phyloP scores from a whole-genome alignment of 106 monocot species.

The Iris macrosiphon region DNA sequence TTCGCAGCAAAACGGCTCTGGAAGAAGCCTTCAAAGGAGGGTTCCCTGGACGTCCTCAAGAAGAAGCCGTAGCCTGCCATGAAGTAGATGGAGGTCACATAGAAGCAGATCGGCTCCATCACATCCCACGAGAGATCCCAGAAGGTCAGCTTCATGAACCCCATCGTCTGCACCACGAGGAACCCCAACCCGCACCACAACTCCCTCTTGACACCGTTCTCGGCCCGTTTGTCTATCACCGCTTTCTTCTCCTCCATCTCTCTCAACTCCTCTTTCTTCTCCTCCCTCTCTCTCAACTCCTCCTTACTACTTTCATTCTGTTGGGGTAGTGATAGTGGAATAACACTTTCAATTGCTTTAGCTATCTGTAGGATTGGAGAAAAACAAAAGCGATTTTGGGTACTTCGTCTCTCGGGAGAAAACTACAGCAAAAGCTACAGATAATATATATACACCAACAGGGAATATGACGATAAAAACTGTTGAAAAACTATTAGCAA shows the following conservation, averaged over 20 bases:
- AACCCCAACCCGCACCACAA: conserved; percentile 25
- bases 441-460: too few species aligned
- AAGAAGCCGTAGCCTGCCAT: conserved; percentile 21
- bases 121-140: conserved; percentile 41
- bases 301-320: conserved; percentile 1
- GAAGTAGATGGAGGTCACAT: conserved; percentile 17
- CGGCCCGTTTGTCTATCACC: conserved; percentile 17
- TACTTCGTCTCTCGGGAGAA: not conserved
- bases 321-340: not conserved
- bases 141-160: conserved; percentile 34
- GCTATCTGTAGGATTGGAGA: conserved; percentile 10
- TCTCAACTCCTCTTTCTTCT: conserved; percentile 1
- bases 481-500: too few species aligned
- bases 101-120: conserved; percentile 42
- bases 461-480: too few species aligned
- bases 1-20: conserved; percentile 18
- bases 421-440: not conserved
- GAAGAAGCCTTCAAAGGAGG: conserved; percentile 23
- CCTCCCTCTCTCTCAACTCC: conserved; percentile 1
- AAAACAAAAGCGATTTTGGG: conserved; percentile 7
- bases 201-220: conserved; percentile 17
- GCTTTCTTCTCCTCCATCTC: conserved; percentile 18
- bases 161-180: conserved; percentile 18
- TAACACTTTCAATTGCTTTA: conserved; percentile 12
- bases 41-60: conserved; percentile 15